Base-by-base conservation (phyloP, 345 rosid genomes). In the Citrus mangshanensis region DNA sequence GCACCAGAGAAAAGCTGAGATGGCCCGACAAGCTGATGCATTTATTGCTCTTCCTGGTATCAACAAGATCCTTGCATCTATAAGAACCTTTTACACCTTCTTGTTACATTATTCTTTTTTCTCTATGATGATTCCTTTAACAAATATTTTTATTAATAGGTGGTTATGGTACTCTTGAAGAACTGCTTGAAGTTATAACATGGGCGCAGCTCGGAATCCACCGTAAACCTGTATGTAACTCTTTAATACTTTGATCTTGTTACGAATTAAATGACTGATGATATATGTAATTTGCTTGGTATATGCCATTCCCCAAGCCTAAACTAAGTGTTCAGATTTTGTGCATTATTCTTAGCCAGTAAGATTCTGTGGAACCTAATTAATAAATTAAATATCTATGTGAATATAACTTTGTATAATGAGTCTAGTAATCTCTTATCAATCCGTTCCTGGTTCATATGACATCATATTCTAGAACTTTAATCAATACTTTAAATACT, bases 181-280 rank as follows among this genome's bases (percentile, higher is more conserved):
- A 95, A 76, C 81, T 95, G 79, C 93, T 95, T 37, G 98, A 95
- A 88, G 98, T 93, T 73, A 95, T 95, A 81, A 93, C 98, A 40
- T 92, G 98, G 99, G 97, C 98, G 73, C 99, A 95, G 86, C 98
- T 95, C 21, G 94, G 98, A 37, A 95, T 95, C 84, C 99, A 95
- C 85, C 87, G 84, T 62, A 95, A 95, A 85, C 99, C 99, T 70
- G 98, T 93, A 89, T 86, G 92, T 32, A 74, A 72, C 25, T 68
- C 65, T n/a, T 9, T 62, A 32, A 18, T 72, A 1, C 13, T 5
- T 76, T 67, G 18, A 8, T n/a, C 18, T 49, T 22, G 3, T 18
- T 42, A 1, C 19, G 10, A 35, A 19, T 19, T 35, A 9, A 56
- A 21, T 56, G 21, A 21, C 60, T 22, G n/a, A 56, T 46, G 51